A percentile compares a stretch with the other conserved stretches of the same genome.
phyloP scores from a whole-genome alignment of 1,284 basidiomycete species.

The Sanghuangporus sanghuang region DNA sequence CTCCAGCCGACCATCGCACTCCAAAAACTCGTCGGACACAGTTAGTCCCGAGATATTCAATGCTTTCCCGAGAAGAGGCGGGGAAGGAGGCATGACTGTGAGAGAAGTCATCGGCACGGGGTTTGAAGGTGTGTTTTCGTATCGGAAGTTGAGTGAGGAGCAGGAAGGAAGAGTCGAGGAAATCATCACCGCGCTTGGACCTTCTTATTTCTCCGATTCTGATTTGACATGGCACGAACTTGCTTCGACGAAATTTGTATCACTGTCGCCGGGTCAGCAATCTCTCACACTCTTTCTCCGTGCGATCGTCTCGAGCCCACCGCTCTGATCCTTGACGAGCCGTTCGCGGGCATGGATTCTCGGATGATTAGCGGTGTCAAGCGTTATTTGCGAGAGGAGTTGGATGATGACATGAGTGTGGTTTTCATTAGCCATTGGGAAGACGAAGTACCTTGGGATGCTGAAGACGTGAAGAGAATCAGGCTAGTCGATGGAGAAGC shows the following conservation, averaged over 20 bases:
- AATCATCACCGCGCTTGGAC: constrained; percentile 63
- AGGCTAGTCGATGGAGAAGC: constrained; percentile 40
- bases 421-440: constrained; percentile 87
- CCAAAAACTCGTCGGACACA: constrained; percentile 65
- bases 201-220: constrained; percentile 34
- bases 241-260: constrained; percentile 46
- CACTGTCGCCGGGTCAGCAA: constrained; percentile 69
- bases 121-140: constrained; percentile 76
- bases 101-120: constrained; percentile 81
- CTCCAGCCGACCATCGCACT: constrained; percentile 53
- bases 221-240: constrained; percentile 30
- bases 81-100: constrained; percentile 48
- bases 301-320: constrained; percentile 62
- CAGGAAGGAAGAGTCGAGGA: constrained; percentile 36
- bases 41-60: constrained; percentile 88
- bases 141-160: constrained; percentile 41
- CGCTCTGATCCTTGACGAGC: constrained; percentile 86
- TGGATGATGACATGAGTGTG: constrained; percentile 67
- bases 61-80: constrained; percentile 77
- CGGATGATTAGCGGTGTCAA: constrained; percentile 63
- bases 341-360: constrained; percentile 86
- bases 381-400: constrained; percentile 51
- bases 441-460: constrained; percentile 76
- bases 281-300: constrained; percentile 78
- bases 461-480: background rate